phyloP scores from a whole-genome alignment of 2,329 filamentous ascomycete species.

The Aspergillus vadensis region DNA sequence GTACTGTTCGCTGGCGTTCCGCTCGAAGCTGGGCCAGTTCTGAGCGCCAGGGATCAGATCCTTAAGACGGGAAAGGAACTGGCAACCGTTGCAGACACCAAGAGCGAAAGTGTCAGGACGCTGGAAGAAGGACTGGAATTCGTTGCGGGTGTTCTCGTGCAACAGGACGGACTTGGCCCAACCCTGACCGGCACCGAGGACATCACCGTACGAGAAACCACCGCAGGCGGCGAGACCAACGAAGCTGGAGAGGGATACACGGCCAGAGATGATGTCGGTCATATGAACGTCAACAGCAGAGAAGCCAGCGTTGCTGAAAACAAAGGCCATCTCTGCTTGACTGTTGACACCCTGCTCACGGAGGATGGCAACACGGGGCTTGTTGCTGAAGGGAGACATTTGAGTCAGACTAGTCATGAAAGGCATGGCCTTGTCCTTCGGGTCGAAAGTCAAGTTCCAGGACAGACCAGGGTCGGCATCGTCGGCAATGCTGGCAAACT shows the following conservation, averaged over 20 bases:
- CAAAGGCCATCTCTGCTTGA: constrained; percentile 96
- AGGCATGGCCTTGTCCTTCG: constrained; percentile 74
- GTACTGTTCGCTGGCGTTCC: constrained; percentile 85
- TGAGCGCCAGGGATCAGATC: constrained; percentile 81
- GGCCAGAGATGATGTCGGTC: constrained; percentile 81
- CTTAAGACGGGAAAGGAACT: constrained; percentile 84
- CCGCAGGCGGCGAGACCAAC: constrained; percentile 91
- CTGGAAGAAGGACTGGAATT: constrained; percentile 84
- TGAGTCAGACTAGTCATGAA: constrained; percentile 63
- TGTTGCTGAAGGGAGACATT: constrained; percentile 59
- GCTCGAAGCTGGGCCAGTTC: constrained; percentile 82
- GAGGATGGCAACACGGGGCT: constrained; percentile 84
- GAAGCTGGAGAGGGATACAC: constrained; percentile 78
- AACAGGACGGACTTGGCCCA: constrained; percentile 94
- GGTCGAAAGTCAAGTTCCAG: constrained; percentile 80
- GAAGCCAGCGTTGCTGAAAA: constrained; percentile 89
- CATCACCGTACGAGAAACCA: constrained; percentile 93
- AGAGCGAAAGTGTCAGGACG: constrained; percentile 87
- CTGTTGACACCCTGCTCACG: constrained; percentile 96
- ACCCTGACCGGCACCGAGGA: constrained; percentile 90
- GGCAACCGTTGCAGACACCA: constrained; percentile 96
- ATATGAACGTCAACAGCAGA: constrained; percentile 93
- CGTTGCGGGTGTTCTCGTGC: constrained; percentile 71
- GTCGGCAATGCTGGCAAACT: constrained; percentile 75
- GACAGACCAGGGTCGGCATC: constrained; percentile 77